These are phyloP conservation scores for Cercospora berteroae DNA, from an alignment of 2,329 filamentous ascomycete genomes.

Conservation along the genomic window DNA sequence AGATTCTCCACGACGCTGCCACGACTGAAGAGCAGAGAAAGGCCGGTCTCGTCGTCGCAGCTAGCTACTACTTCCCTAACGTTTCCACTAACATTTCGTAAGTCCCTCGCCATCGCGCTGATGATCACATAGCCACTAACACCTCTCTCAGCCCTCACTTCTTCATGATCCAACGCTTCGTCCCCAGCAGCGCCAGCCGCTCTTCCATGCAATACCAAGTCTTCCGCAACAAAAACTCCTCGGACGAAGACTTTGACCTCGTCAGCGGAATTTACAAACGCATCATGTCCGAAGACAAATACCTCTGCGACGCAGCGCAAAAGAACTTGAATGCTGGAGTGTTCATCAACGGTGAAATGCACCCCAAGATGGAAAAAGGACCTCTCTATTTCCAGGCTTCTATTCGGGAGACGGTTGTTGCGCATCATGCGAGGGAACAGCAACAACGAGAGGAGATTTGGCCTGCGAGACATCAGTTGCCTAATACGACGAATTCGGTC, in stretches of 20 bases:
- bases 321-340: conserved; percentile 61
- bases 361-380: conserved; percentile 59
- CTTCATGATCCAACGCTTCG: conserved; percentile 63
- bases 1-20: conserved; percentile 51
- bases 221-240: conserved; percentile 60
- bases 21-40: conserved; percentile 51
- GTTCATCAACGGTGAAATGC: conserved; percentile 62
- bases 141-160: conserved; percentile 53
- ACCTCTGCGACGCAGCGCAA: conserved; percentile 59
- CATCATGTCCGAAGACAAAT: conserved; percentile 64
- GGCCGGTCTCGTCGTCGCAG: conserved; percentile 47
- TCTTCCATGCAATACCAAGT: conserved; percentile 63
- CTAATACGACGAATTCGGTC: conserved; percentile 18
- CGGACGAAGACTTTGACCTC: conserved; percentile 57
- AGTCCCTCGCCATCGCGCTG: conserved; percentile 27
- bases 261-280: conserved; percentile 62
- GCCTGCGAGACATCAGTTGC: conserved; percentile 49
- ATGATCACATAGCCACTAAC: conserved; percentile 6
- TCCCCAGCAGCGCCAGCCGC: conserved; percentile 53
- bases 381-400: conserved; percentile 56
- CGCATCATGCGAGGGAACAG: conserved; percentile 51
- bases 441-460: conserved; percentile 51
- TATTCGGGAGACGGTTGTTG: conserved; percentile 50
- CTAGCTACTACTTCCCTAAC: conserved; percentile 54
- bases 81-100: conserved; percentile 53